Conservation (phyloP, 768 basidiomycete genomes). For the Suillus variegatus region DNA sequence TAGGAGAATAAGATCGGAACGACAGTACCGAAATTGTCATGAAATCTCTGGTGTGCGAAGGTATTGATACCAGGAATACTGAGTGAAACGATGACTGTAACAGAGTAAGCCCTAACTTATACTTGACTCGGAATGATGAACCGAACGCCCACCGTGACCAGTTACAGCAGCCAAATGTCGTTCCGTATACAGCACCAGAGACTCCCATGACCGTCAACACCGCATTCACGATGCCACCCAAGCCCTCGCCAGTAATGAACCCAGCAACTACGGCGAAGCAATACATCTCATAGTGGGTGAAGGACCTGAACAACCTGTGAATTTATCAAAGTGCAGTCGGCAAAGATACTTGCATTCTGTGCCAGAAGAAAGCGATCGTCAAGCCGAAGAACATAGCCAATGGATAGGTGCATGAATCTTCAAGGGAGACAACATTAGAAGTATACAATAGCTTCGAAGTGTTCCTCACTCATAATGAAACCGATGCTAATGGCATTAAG, state of each 20-base stretch:
- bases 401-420: constrained; percentile 24
- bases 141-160: too few species aligned
- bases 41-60: too few species aligned
- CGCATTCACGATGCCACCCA: constrained; percentile 36
- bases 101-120: too few species aligned
- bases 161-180: constrained; percentile 24
- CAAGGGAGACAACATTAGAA: neutral
- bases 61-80: too few species aligned
- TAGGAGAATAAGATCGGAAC: too few species aligned
- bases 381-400: constrained; percentile 27
- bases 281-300: constrained; percentile 20
- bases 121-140: too few species aligned
- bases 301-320: constrained; percentile 4
- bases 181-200: constrained; percentile 27
- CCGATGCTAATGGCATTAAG: constrained; percentile 28
- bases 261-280: constrained; percentile 40
- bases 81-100: too few species aligned
- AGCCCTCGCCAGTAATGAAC: constrained; percentile 41
- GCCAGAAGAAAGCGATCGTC: constrained; percentile 24
- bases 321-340: neutral
- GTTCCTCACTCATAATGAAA: constrained; percentile 12
- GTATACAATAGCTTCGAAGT: neutral
- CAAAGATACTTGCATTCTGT: constrained; percentile 1
- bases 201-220: constrained; percentile 31
- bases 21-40: too few species aligned